Evolutionary conservation across 352 stramenopile species (phyloP), one percentile per base, ranked within the genome.

Genomic region (Phytophthora ramorum): DNA sequence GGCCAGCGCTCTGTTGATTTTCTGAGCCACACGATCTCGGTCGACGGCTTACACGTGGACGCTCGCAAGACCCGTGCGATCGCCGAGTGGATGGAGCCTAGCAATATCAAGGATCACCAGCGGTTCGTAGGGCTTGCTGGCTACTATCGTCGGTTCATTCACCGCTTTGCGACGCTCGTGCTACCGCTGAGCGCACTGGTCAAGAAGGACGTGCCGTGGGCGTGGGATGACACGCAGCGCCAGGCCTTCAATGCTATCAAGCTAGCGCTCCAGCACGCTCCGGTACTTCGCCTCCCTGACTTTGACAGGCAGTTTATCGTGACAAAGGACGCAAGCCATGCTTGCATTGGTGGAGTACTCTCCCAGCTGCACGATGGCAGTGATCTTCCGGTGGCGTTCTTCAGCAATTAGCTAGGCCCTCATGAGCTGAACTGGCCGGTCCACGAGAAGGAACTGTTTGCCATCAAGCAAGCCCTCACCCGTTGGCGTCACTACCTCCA

Each of bases 241-340:
- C 37, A 45, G 34, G 57, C 10, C 1, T 58, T 65, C 49, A 64
- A 52, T 37, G 16, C 9, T 3, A 47, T 79, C 34, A 76, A 73
- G 26, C 30, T 70, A 8, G 58, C 61, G 1, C 49, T 79, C 19
- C 60, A 76, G 32, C 51, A 73, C 26, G 55, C 70, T 2, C 56
- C 66, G 2, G 62, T 82, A 7, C 64, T 82, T 14, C 37, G 49
- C 17, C 48, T 78, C 12, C 55, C 56, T 19, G 68, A 76, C 54
- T 68, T 76, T 34, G 55, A 63, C n/a, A 63, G 24, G 48, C 38
- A 8, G 9, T 78, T 83, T 14, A 60, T 83, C 20, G 65, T 78
- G 4, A 83, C 70, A n/a, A 78, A 51, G 16, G 75, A 83, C 22
- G 67, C 67, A 12, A 72, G 50, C 45, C 17, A 66, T 28, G 19